Base-by-base conservation (phyloP, 345 rosid genomes). In the Clausena lansium region DNA sequence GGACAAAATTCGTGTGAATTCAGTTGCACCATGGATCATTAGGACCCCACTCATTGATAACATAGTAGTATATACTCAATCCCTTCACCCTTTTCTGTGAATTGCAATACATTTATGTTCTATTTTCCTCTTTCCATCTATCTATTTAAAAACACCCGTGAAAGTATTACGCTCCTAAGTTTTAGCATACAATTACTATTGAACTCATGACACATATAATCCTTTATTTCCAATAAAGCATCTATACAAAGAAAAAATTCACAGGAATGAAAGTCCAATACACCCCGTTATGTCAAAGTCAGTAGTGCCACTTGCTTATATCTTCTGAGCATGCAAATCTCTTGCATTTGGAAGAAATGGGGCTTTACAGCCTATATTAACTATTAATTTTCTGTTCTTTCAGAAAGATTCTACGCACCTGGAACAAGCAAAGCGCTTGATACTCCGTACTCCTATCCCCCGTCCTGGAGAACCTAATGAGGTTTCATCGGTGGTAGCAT, bases 1-100 rank as follows among this genome's bases (percentile, higher is more conserved):
- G 54, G 87, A 85, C 83, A 80, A 82, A 13, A 81, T 87, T 74
- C 80, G 88, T 19, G 39, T 63, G 65, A 87, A 87, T 72, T 27
- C 79, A 6, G 84, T 87, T 54, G 87, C 87, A 30, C 86, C 86
- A 0, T 77, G 88, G 84, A 73, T 66, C 2, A 85, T 77, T 69
- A 82, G 45, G 41, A 88, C 91, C 77, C 55, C 83, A 9, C 80
- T 80, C 6, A 57, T 78, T 2, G 39, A 80, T 8, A n/a, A 57
- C 27, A 4, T 25, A n/a, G 52, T 3, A 38, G 71, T 67, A 67
- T 30, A 10, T 60, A n/a, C 39, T 30, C 2, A 30, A 14, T 9
- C 47, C 57, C 57, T 68, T 1, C 10, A 41, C 15, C 2, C n/a
- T 68, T 68, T 62, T 11, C 8, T 6, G 35, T 30, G 10, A 15